Evolutionary conservation across 2,329 filamentous ascomycete species (phyloP).

Genomic region (Atkinsonella texensis): DNA sequence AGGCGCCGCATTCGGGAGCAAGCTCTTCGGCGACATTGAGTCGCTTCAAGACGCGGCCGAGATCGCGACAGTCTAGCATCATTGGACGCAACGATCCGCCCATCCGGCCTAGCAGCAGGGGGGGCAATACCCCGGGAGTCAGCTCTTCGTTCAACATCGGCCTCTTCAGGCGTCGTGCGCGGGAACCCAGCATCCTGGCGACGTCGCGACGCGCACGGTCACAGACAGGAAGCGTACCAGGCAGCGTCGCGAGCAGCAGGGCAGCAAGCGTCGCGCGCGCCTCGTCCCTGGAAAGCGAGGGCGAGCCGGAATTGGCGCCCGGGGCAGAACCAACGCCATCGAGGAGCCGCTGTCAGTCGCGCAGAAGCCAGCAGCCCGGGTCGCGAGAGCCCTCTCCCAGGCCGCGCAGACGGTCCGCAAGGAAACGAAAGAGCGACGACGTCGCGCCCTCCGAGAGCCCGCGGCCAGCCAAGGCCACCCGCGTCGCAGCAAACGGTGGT

Average conservation of each 20-base stretch:
- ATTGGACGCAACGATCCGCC: constrained; percentile 37
- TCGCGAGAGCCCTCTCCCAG: constrained; percentile 10
- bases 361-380: constrained; percentile 14
- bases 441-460: constrained; percentile 28
- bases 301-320: constrained; percentile 44
- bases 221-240: constrained; percentile 13
- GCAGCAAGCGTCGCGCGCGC: constrained; percentile 17
- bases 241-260: constrained; percentile 4
- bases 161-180: constrained; percentile 41
- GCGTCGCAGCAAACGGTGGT: constrained; percentile 14
- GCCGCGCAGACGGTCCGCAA: constrained; percentile 21
- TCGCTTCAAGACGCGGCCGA: constrained; percentile 28
- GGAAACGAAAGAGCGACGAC: constrained; percentile 43
- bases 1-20: constrained; percentile 27
- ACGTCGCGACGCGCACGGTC: constrained; percentile 32
- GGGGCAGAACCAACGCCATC: constrained; percentile 59
- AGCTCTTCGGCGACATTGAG: constrained; percentile 35
- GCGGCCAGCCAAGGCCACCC: constrained; percentile 24
- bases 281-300: constrained; percentile 28
- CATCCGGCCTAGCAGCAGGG: constrained; percentile 41
- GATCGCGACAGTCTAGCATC: constrained; percentile 37
- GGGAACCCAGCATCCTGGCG: constrained; percentile 51
- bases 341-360: constrained; percentile 29
- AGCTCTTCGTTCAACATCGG: constrained; percentile 43
- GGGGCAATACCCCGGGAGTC: constrained; percentile 34